Base-by-base conservation (phyloP, 1,284 basidiomycete genomes). In the Ganoderma lingzhi region DNA sequence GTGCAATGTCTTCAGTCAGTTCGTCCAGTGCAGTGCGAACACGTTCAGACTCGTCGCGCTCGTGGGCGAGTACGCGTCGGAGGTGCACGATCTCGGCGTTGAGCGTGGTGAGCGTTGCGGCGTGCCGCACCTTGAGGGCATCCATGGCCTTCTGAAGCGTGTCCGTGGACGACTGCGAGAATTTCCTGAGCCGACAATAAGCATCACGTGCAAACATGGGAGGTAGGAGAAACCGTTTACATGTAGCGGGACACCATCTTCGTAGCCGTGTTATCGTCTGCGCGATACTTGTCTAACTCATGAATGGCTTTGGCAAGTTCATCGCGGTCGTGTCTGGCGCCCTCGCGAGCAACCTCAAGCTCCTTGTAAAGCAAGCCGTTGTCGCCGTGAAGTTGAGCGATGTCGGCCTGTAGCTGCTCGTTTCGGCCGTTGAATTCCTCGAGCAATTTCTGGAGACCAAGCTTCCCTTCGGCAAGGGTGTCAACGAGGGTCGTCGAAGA, bases 201-300 rank as follows among this genome's bases (percentile, higher is more conserved):
- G 39, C 23, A 32, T 35, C 48, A 14, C 6, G 41, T 19, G 14
- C 61, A 45, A 12, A 32, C 10, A 12, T 14, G 3, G 0, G 39
- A 56, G 67, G n/a, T n/a, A n/a, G 60, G 67, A 61, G 35, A 61
- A 60, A 39, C 59, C n/a, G 59, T 75, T 23, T 75, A 94, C 95
- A 96, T 96, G 79, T 96, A 96, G 61, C 94, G 87, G 65, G 94
- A 91, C 39, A 96, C 94, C 85, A 96, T 94, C 76, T 91, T 93
- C 14, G 92, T 90, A 0, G 95, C 94, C 1, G 90, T 88, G 15
- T 85, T 87, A 71, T 96, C 94, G 70, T 96, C 93, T n/a, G 89
- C 80, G 69, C 84, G 81, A 55, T 88, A 82, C 71, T 83, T 85
- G 67, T 93, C 87, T n/a, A 93, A 80, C 71, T 91, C 88, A 1